Evolutionary conservation across 176 grass and related monocot species (phyloP).

Genomic region (Aegilops sharonensis): DNA sequence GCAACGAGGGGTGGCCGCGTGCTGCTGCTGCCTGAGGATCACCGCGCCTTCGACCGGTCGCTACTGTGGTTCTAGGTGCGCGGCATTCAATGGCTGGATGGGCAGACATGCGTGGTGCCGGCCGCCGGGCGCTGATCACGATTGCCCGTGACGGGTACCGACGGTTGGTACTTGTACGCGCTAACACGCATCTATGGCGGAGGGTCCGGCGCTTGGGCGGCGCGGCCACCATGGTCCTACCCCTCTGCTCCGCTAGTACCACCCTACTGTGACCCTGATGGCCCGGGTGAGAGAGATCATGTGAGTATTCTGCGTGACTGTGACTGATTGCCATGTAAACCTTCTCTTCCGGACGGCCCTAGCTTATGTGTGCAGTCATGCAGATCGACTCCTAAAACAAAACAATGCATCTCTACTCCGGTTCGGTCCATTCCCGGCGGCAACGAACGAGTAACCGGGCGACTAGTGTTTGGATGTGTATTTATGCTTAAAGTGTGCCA

Average conservation of each 20-base stretch:
- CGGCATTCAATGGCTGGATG: not conserved
- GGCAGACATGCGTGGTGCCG: conserved; percentile 9
- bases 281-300: not conserved
- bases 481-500: not conserved
- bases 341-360: not conserved
- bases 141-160: conserved; percentile 4
- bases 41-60: not conserved
- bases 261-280: not conserved
- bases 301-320: not conserved
- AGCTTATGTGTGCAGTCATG: not conserved
- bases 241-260: not conserved
- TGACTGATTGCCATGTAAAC: not conserved
- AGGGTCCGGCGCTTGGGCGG: not conserved
- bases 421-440: not conserved
- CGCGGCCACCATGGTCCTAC: not conserved
- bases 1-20: not conserved
- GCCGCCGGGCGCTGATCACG: not conserved
- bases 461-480: not conserved
- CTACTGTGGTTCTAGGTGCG: not conserved
- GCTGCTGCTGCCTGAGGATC: not conserved
- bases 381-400: not conserved
- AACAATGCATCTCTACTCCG: not conserved
- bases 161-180: conserved; percentile 16
- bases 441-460: not conserved
- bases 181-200: conserved; percentile 8